Conservation (phyloP, 2,329 filamentous ascomycete genomes). For the Setomelanomma holmii region DNA sequence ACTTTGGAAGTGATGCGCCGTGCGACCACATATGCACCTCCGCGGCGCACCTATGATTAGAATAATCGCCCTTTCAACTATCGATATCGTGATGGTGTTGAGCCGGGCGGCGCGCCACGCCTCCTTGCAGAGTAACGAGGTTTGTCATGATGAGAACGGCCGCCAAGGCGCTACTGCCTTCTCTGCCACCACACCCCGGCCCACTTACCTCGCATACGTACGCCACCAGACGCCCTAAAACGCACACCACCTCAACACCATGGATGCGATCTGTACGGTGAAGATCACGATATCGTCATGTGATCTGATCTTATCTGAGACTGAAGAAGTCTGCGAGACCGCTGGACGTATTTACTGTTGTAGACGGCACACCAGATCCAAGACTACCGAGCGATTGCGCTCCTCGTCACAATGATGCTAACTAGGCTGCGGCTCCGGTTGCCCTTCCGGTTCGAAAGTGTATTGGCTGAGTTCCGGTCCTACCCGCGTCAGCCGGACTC, state of each 20-base stretch:
- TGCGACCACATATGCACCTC: too few species aligned
- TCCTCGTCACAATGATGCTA: not conserved
- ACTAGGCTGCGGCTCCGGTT: constrained; percentile 3
- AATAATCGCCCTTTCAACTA: not conserved
- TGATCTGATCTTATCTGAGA: not conserved
- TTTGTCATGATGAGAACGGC: constrained; percentile 2
- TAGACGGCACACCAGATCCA: too few species aligned
- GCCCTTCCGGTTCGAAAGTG: not conserved
- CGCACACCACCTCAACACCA: constrained; percentile 1
- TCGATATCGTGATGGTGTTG: not conserved
- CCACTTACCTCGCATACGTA: constrained; percentile 3
- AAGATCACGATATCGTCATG: not conserved
- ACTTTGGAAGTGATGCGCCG: not conserved
- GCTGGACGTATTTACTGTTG: too few species aligned
- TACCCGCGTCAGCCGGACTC: constrained; percentile 2
- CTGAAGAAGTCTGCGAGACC: too few species aligned
- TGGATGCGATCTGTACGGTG: not conserved
- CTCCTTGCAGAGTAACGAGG: constrained; percentile 3
- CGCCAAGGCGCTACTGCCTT: constrained; percentile 1
- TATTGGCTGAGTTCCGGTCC: constrained; percentile 2
- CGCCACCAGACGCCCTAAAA: constrained; percentile 1
- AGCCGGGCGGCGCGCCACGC: not conserved
- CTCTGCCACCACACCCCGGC: constrained; percentile 1
- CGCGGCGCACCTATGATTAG: too few species aligned
- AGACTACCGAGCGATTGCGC: not conserved